Conservation (phyloP, 805 yeast genomes). For the Candida montana region DNA sequence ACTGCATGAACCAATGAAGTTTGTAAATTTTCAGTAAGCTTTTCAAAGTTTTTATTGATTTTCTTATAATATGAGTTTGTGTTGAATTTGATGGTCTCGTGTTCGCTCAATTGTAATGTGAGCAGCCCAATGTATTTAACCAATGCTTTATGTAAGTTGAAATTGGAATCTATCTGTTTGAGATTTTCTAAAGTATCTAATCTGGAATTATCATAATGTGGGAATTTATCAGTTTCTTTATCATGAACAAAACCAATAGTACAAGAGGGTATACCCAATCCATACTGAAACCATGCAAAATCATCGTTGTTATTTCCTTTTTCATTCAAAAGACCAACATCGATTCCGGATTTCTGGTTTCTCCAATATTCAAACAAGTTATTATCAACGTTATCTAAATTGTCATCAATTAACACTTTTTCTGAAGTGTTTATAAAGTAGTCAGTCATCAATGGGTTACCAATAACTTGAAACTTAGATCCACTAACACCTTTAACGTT, state of each 20-base stretch:
- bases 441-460: slow-evolving; percentile 53
- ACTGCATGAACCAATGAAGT: neutral
- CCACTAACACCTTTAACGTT: slow-evolving; percentile 50
- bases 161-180: slow-evolving; percentile 46
- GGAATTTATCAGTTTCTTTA: slow-evolving; percentile 28
- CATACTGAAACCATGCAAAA: slow-evolving; percentile 52
- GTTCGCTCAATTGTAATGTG: slow-evolving; percentile 48
- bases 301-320: slow-evolving; percentile 48
- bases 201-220: slow-evolving; percentile 47
- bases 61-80: slow-evolving; percentile 30
- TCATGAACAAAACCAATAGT: slow-evolving; percentile 39
- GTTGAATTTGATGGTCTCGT: slow-evolving; percentile 48
- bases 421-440: slow-evolving; percentile 32
- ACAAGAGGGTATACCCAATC: slow-evolving; percentile 61
- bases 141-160: slow-evolving; percentile 46
- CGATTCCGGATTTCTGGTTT: slow-evolving; percentile 27
- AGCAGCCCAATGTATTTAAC: slow-evolving; percentile 58
- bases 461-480: slow-evolving; percentile 36
- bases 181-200: slow-evolving; percentile 54
- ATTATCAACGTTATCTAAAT: slow-evolving; percentile 23
- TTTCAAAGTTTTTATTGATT: neutral
- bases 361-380: slow-evolving; percentile 46
- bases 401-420: slow-evolving; percentile 3
- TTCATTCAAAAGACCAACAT: slow-evolving; percentile 30
- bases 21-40: neutral